Base-by-base conservation (phyloP, 768 basidiomycete species). In the Suillus subluteus region DNA sequence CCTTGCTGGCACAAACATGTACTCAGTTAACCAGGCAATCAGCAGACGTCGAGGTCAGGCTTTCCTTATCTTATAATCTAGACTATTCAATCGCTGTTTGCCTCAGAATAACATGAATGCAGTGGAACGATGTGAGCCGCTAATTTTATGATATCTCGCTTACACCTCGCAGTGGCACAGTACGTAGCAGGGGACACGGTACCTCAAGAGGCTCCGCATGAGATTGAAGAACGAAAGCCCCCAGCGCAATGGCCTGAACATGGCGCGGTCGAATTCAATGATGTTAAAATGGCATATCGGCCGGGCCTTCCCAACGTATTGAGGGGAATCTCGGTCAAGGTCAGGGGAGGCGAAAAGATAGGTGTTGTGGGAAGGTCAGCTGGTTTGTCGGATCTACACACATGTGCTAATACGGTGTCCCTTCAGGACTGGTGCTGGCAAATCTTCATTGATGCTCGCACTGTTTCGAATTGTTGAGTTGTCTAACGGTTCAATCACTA, bases 401-500 rank as follows among this genome's bases (percentile, higher is more conserved):
- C 9, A 2, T 21, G 18, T 32, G 12, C 41, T 62, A 0, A 59
- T 9, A 30, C 32, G 9, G 23, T 26, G 8, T 48, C 26, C 43
- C 21, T 18, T 35, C 44, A 74, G 76, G 62, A 84, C 83, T 2
- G 90, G 88, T 2, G 86, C 87, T 0, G 87, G 87, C n/a, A 87
- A 87, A 71, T 85, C 83, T 0, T 88, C 88, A 1, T 80, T 94
- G 62, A 86, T 90, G 73, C 78, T 89, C 65, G 84, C 87, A 2
- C 78, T 94, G 7, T 87, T 90, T 74, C 81, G 90, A 32, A 86
- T 93, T 66, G 87, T 91, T 40, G 91, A 94, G 74, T 82, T 89
- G 43, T 79, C 82, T 3, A 75, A 76, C 0, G 92, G 91, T 2
- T 78, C 76, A 2, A 91, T 94, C 69, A 74, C 78, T 11, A 82